These are phyloP conservation scores for Solanum pinnatisectum DNA, from an alignment of 257 asterid species.

Conservation along the genomic window DNA sequence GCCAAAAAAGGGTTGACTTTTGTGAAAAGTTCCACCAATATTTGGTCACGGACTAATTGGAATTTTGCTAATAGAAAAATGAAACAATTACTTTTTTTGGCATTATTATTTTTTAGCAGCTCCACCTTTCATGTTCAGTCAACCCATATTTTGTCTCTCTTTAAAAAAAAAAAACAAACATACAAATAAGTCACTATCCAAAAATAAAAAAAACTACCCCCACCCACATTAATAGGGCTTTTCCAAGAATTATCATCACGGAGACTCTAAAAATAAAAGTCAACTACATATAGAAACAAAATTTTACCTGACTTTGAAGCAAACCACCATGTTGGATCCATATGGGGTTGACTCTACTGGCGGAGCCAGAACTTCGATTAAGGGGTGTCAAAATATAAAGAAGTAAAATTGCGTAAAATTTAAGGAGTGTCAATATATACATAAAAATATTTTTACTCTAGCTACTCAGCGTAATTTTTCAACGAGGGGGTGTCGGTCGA, in stretches of 20 bases:
- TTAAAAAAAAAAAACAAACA: neutral
- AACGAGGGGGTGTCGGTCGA: too few relatives aligned
- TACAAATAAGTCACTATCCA: neutral
- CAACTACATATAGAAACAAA: slow-evolving; percentile 27
- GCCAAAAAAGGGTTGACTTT: slow-evolving; percentile 44
- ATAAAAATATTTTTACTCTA: too few relatives aligned
- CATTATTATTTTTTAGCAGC: neutral
- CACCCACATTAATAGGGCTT: slow-evolving; percentile 2
- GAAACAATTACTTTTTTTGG: neutral
- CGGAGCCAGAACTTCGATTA: too few relatives aligned
- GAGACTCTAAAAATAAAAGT: slow-evolving; percentile 32
- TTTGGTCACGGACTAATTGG: slow-evolving; percentile 26
- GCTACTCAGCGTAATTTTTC: too few relatives aligned
- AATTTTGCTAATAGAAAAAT: neutral
- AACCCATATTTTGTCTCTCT: slow-evolving; percentile 23
- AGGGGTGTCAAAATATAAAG: too few relatives aligned
- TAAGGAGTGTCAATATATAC: too few relatives aligned
- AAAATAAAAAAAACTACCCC: neutral
- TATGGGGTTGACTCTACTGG: neutral
- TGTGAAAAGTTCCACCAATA: slow-evolving; percentile 21
- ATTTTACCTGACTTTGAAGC: slow-evolving; percentile 20
- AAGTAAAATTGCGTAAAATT: too few relatives aligned
- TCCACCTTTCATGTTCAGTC: slow-evolving; percentile 7
- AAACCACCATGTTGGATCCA: slow-evolving; percentile 8
- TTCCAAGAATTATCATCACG: neutral